These are phyloP conservation scores for Cercospora zeina DNA, from an alignment of 2,329 filamentous ascomycete genomes.

Conservation along the genomic window DNA sequence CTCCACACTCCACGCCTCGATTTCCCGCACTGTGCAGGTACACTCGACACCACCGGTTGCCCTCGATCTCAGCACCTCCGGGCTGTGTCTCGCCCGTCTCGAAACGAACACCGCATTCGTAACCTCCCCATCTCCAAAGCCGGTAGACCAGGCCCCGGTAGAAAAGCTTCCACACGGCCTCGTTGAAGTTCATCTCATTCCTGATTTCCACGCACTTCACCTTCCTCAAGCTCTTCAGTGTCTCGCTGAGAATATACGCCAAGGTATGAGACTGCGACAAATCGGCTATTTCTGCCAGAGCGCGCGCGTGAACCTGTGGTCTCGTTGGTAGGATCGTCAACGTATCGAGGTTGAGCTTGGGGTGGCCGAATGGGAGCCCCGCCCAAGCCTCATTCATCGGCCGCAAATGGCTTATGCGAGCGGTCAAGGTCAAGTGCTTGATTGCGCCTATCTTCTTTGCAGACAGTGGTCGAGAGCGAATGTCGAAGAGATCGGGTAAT, in stretches of 20 bases:
- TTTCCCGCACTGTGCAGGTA: conserved; percentile 20
- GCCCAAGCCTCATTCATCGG: conserved; percentile 42
- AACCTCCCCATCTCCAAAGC: conserved; percentile 41
- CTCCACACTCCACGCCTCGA: conserved; percentile 32
- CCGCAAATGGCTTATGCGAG: conserved; percentile 37
- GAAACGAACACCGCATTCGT: conserved; percentile 37
- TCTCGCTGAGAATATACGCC: conserved; percentile 43
- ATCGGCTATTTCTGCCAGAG: conserved; percentile 42
- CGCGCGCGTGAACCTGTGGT: conserved; percentile 34
- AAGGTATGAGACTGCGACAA: conserved; percentile 41
- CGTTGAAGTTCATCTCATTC: conserved; percentile 40
- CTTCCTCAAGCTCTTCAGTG: conserved; percentile 37
- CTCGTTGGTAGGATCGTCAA: conserved; percentile 38
- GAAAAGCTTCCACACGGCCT: conserved; percentile 40
- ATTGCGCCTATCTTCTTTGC: conserved; percentile 33
- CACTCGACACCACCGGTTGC: conserved; percentile 28
- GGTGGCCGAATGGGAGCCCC: conserved; percentile 40
- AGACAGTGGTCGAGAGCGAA: conserved; percentile 28
- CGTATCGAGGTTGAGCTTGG: conserved; percentile 35
- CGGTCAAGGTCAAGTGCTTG: conserved; percentile 39
- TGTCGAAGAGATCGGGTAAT: conserved; percentile 36
- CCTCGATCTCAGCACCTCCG: conserved; percentile 17
- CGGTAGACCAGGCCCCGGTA: conserved; percentile 40
- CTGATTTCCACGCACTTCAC: conserved; percentile 37
- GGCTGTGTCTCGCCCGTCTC: conserved; percentile 27